Evolutionary conservation across 352 stramenopile species (phyloP).

Genomic region (Phytophthora cryptogea): DNA sequence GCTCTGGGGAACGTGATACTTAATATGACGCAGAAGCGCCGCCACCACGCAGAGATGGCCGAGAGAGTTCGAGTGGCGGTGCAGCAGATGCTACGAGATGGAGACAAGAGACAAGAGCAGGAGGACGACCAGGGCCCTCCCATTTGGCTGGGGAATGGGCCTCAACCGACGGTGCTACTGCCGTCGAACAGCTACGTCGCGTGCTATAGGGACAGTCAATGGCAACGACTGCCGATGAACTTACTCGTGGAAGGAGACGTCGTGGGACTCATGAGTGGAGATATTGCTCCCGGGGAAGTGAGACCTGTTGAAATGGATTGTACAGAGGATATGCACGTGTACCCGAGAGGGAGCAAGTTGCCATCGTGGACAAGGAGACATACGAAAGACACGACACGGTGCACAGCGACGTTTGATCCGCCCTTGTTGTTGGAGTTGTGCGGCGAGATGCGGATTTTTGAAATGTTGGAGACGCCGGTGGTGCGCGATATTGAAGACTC

Average conservation of each 20-base stretch:
- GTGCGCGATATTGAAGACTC: conserved; percentile 79
- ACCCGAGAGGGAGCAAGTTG: conserved; percentile 64
- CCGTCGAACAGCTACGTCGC: conserved; percentile 81
- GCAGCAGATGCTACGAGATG: conserved; percentile 49
- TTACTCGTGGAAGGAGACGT: conserved; percentile 81
- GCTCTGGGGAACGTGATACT: conserved; percentile 66
- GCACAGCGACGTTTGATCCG: conserved; percentile 80
- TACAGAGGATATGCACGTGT: conserved; percentile 33
- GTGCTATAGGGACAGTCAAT: conserved; percentile 81
- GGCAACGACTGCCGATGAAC: conserved; percentile 86
- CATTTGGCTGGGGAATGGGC: conserved; percentile 30
- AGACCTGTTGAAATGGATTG: conserved; percentile 31
- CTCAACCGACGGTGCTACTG: conserved; percentile 55
- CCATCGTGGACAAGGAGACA: conserved; percentile 52
- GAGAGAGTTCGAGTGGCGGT: conserved; percentile 75
- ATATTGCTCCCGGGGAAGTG: conserved; percentile 75
- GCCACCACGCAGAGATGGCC: conserved; percentile 78
- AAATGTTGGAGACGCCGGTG: conserved; percentile 85
- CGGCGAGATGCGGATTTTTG: conserved; percentile 87
- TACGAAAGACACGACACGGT: conserved; percentile 56
- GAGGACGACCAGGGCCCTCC: conserved; percentile 10
- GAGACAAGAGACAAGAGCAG: conserved; percentile 7
- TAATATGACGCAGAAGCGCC: conserved; percentile 67
- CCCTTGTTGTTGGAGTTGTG: conserved; percentile 77
- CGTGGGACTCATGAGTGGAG: conserved; percentile 82